These are phyloP conservation scores for Beverwykella pulmonaria DNA, from an alignment of 495 filamentous ascomycete genomes.

Conservation along the genomic window DNA sequence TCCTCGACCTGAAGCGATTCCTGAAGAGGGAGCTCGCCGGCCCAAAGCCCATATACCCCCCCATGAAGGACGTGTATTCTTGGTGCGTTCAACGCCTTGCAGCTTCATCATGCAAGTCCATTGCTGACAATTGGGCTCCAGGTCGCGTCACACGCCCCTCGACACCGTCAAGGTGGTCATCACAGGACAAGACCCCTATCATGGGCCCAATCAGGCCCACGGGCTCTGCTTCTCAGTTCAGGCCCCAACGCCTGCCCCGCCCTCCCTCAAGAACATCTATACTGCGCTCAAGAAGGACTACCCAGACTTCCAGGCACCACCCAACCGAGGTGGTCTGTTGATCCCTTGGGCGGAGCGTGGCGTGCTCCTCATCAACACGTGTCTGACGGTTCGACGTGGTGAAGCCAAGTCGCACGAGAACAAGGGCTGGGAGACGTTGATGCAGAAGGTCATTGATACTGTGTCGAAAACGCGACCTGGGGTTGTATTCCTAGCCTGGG, in stretches of 20 bases:
- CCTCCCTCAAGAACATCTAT: slow-evolving; percentile 90
- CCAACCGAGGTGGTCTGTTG: slow-evolving; percentile 75
- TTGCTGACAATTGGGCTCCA: slow-evolving; percentile 40
- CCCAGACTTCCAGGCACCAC: slow-evolving; percentile 72
- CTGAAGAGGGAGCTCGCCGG: slow-evolving; percentile 74
- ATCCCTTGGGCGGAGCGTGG: slow-evolving; percentile 92
- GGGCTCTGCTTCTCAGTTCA: slow-evolving; percentile 93
- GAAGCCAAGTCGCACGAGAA: slow-evolving; percentile 80
- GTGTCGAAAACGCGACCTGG: slow-evolving; percentile 77
- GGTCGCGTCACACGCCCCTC: slow-evolving; percentile 89
- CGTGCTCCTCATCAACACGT: slow-evolving; percentile 89
- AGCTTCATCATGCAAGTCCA: neutral
- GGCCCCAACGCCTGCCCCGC: slow-evolving; percentile 82
- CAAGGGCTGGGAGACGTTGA: slow-evolving; percentile 90
- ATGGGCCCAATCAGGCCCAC: slow-evolving; percentile 93
- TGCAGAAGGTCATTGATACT: slow-evolving; percentile 84
- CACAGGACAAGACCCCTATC: slow-evolving; percentile 95
- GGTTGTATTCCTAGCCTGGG: slow-evolving; percentile 96
- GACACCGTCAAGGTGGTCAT: slow-evolving; percentile 85
- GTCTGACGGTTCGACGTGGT: slow-evolving; percentile 85
- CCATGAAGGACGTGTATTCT: slow-evolving; percentile 85
- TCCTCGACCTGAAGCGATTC: slow-evolving; percentile 85
- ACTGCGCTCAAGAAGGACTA: slow-evolving; percentile 83
- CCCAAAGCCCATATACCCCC: slow-evolving; percentile 80
- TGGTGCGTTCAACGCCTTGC: slow-evolving; percentile 60